Evolutionary conservation across 192 early-diverging fungal genomes (phyloP).

Genomic region (Mortierella claussenii): DNA sequence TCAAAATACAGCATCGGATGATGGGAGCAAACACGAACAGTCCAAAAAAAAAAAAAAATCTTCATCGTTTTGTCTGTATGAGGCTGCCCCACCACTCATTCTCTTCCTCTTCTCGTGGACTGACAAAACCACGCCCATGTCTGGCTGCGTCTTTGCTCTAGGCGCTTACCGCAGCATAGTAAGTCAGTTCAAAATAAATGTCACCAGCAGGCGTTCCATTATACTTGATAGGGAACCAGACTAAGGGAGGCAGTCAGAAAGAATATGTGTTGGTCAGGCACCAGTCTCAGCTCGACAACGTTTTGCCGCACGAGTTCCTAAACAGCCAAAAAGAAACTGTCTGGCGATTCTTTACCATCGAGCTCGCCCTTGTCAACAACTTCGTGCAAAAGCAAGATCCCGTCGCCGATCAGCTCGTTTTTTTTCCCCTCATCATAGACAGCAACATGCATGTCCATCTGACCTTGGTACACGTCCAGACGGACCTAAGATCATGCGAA

Average conservation of each 20-base stretch:
- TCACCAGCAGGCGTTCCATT: slow-evolving; percentile 58
- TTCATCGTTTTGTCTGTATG: no score
- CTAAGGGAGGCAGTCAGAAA: slow-evolving; percentile 27
- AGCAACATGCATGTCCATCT: slow-evolving; percentile 54
- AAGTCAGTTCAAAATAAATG: slow-evolving; percentile 65
- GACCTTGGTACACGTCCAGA: slow-evolving; percentile 56
- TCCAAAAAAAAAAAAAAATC: no score
- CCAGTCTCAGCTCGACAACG: no score
- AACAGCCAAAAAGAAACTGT: not conserved
- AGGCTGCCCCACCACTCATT: not conserved
- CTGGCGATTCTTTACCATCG: slow-evolving; percentile 50
- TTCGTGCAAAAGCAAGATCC: slow-evolving; percentile 54
- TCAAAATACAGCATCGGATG: no score
- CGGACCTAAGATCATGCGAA: slow-evolving; percentile 44
- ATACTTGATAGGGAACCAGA: slow-evolving; percentile 60
- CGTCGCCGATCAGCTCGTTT: slow-evolving; percentile 61
- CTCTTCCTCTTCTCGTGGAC: not conserved
- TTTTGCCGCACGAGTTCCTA: not conserved
- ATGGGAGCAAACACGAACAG: no score
- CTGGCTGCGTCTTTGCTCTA: not conserved
- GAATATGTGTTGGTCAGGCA: no score
- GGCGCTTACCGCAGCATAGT: slow-evolving; percentile 61
- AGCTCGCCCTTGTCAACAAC: slow-evolving; percentile 62
- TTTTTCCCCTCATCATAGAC: slow-evolving; percentile 63
- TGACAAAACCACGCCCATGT: not conserved